Conservation (phyloP, 2,329 filamentous ascomycete genomes). For the Dactylellina sp. region DNA sequence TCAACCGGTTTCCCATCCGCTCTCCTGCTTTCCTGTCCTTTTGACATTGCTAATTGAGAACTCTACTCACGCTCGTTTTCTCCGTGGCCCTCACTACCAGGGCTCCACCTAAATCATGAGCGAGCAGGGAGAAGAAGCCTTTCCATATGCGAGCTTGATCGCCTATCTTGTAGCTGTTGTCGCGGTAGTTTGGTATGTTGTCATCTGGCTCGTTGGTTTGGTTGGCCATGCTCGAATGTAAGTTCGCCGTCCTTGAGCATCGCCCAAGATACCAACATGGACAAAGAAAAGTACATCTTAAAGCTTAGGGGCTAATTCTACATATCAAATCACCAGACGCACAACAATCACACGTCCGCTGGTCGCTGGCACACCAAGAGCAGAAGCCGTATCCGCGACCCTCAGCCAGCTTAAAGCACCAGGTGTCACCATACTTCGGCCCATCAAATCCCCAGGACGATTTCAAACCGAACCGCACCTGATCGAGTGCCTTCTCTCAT, state of each 20-base stretch:
- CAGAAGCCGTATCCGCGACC: constrained; percentile 40
- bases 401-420: constrained; percentile 60
- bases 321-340: constrained; percentile 25
- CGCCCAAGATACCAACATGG: too few relatives aligned
- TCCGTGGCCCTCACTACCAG: constrained; percentile 16
- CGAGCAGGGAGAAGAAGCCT: constrained; percentile 27
- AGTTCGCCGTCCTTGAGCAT: constrained; percentile 56
- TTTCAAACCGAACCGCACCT: constrained; percentile 75
- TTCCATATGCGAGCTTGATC: constrained; percentile 32
- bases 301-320: constrained; percentile 3
- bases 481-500: constrained; percentile 90
- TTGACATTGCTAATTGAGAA: constrained; percentile 23
- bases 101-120: constrained; percentile 24
- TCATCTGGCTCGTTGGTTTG: constrained; percentile 69
- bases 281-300: background rate
- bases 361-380: constrained; percentile 31
- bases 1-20: constrained; percentile 8
- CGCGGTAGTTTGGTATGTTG: constrained; percentile 69
- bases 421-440: constrained; percentile 85
- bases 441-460: constrained; percentile 80
- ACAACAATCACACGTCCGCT: constrained; percentile 39
- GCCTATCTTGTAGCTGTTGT: constrained; percentile 63
- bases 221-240: constrained; percentile 73
- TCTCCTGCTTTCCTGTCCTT: constrained; percentile 13
- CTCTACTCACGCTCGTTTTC: constrained; percentile 39